Percentiles rank a stretch among this genome's conserved stretches.
Conservation (phyloP, 2,329 filamentous ascomycete genomes). For the Trichophyton rubrum region DNA sequence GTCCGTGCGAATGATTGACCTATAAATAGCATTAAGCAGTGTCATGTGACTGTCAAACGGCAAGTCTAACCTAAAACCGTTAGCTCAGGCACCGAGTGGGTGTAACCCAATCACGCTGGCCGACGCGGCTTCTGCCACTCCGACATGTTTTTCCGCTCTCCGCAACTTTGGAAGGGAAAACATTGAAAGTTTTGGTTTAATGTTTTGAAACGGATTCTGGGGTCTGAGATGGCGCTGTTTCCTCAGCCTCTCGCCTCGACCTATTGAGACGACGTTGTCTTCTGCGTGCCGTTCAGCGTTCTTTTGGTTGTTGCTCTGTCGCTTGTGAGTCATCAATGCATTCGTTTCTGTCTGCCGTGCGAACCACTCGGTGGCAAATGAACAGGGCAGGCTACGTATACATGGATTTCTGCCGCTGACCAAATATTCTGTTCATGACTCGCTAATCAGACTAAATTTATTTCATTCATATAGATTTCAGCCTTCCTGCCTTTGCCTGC, state of each 20-base stretch:
- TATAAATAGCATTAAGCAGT: neutral
- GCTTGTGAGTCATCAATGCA: neutral
- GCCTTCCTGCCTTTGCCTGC: neutral
- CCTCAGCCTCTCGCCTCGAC: neutral
- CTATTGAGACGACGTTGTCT: neutral
- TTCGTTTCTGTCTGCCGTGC: neutral
- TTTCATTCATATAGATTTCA: neutral
- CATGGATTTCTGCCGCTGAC: neutral
- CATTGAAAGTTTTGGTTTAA: neutral
- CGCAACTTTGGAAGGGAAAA: neutral
- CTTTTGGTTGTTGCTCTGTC: neutral
- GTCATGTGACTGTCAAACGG: neutral
- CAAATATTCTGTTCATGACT: neutral
- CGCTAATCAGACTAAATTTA: neutral
- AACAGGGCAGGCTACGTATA: neutral
- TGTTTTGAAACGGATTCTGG: neutral
- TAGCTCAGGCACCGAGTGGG: constrained; percentile 1
- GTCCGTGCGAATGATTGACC: neutral
- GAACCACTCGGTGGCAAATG: constrained; percentile 1
- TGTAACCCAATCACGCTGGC: neutral
- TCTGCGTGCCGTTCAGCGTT: neutral
- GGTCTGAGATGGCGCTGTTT: neutral
- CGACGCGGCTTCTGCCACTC: neutral
- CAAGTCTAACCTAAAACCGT: neutral
- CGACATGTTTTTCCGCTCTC: neutral